Base-by-base conservation (phyloP, 2,329 filamentous ascomycete genomes). In the Colletotrichum horii region DNA sequence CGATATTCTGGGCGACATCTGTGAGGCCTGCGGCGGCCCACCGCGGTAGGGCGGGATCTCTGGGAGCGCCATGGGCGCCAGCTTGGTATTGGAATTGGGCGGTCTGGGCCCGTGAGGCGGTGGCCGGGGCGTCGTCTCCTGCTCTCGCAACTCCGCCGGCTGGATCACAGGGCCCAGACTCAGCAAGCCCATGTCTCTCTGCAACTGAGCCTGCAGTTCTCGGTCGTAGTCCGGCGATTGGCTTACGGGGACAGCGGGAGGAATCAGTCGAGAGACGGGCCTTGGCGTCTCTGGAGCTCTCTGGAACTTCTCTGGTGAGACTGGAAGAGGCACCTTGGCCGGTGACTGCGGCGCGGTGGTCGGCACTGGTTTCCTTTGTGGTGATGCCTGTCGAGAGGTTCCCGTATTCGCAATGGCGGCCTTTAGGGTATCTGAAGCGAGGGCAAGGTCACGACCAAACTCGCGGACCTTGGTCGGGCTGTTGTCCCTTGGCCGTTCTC, bases 141-240 rank as follows among this genome's bases (percentile, higher is more conserved):
- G 58, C n/a, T 32, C 26, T 1, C 52, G 65, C n/a, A 55, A 48
- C 9, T 74, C 70, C 14, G 65, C 66, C 14, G 77, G 77, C 76
- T 81, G 81, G 36, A 85, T 82, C 16, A 84, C 83, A 3, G 83
- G 77, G 9, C 83, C 84, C 60, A 93, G 83, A 70, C 89, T 91
- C 78, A 93, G 84, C 78, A 87, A 87, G 34, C 87, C 87, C 85
- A 93, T 90, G 77, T 93, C 92, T 73, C 89, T 88, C 78, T 91
- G 91, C n/a, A 94, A 83, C 81, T 94, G 91, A 52, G 91, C 89
- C 76, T 92, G 91, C 56, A 93, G 82, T 56, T 89, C 88, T 61
- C 87, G 86, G 78, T 93, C 92, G 78, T 93, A 92, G 74, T 93
- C 91, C 11, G 88, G 87, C 6, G 91, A 91, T 68, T 88, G 88